phyloP scores from a whole-genome alignment of 768 basidiomycete genomes.

The Exsudoporus frostii region DNA sequence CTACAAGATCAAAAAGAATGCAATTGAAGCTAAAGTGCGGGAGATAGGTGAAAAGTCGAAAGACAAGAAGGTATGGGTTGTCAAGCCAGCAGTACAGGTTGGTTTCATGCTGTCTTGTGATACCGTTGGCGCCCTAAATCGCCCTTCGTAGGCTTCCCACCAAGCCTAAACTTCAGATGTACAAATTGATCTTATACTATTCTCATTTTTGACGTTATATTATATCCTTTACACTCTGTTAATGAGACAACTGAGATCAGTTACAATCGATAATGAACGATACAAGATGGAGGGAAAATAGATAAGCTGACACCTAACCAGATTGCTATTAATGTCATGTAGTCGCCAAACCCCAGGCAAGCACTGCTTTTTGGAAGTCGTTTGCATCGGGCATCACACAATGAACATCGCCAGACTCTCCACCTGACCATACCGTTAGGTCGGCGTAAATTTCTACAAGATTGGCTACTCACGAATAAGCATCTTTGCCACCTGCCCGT shows the following conservation, averaged over 20 bases:
- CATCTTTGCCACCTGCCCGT: conserved; percentile 53
- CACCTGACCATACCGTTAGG: conserved; percentile 35
- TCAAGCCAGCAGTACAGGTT: conserved; percentile 39
- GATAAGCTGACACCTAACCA: background rate
- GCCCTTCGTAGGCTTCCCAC: conserved; percentile 6
- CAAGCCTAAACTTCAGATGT: conserved; percentile 3
- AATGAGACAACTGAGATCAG: conserved; percentile 1
- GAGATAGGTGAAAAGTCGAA: conserved; percentile 76
- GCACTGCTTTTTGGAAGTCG: conserved; percentile 28
- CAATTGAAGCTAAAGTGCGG: conserved; percentile 76
- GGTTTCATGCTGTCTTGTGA: background rate
- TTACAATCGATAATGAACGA: background rate
- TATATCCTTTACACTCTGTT: conserved; percentile 4
- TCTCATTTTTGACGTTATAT: conserved; percentile 2
- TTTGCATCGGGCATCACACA: conserved; percentile 29
- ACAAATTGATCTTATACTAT: background rate
- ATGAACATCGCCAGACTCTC: conserved; percentile 41
- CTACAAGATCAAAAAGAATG: conserved; percentile 79
- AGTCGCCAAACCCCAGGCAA: conserved; percentile 36
- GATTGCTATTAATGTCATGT: conserved; percentile 22
- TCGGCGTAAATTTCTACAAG: background rate
- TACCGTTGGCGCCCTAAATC: background rate
- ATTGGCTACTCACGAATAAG: conserved; percentile 56
- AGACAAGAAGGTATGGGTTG: conserved; percentile 70
- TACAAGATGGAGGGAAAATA: background rate